Conservation (phyloP, 192 early-diverging fungal genomes). For the Entomortierella chlamydospora region DNA sequence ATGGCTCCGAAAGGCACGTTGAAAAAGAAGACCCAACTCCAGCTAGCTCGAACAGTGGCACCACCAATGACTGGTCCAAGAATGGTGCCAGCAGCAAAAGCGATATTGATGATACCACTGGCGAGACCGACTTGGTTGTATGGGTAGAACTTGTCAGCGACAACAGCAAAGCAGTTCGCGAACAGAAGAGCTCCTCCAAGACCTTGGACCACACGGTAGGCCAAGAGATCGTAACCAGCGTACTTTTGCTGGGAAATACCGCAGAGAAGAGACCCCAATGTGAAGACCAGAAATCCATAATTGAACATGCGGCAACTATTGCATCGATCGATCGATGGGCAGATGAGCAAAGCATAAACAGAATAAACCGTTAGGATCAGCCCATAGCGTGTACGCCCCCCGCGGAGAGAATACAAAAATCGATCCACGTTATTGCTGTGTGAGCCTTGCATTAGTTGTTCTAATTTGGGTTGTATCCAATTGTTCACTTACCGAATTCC, state of each 20-base stretch:
- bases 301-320: conserved; percentile 51
- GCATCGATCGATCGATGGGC: too few species aligned
- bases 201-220: conserved; percentile 51
- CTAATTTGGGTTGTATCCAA: neutral
- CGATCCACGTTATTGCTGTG: neutral
- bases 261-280: conserved; percentile 44
- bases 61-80: conserved; percentile 51
- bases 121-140: conserved; percentile 54
- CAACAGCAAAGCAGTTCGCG: conserved; percentile 51
- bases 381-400: neutral
- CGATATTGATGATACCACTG: conserved; percentile 52
- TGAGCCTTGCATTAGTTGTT: neutral
- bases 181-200: conserved; percentile 47
- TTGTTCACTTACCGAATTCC: conserved; percentile 39
- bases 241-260: conserved; percentile 43
- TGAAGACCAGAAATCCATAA: conserved; percentile 49
- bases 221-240: conserved; percentile 42
- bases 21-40: conserved; percentile 56
- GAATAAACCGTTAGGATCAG: too few species aligned
- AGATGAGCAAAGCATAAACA: too few species aligned
- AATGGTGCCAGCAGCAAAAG: conserved; percentile 50
- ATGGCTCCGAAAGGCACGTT: conserved; percentile 52
- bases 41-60: conserved; percentile 40
- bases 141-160: conserved; percentile 51
- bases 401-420: conserved; percentile 10